Base-by-base conservation (phyloP, 805 yeast genomes). In the Starmerella roubikii region DNA sequence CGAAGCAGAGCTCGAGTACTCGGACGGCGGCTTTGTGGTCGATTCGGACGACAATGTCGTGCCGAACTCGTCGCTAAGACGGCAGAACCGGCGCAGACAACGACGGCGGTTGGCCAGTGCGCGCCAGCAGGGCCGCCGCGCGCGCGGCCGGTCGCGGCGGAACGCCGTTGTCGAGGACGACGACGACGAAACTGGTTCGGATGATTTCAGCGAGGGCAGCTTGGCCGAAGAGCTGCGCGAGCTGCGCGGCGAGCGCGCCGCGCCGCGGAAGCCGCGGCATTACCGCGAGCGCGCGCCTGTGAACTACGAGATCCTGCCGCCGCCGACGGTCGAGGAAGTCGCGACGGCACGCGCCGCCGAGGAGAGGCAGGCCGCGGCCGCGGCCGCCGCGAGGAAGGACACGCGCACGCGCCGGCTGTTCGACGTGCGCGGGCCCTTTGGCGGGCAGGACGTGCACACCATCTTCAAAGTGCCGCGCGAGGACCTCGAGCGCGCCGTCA, bases 351-450 rank as follows among this genome's bases (percentile, higher is more conserved):
- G 41, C 5, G 50, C 40, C 3, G 28, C 34, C 6, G 40, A 37
- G 6, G 44, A 44, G 6, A 35, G 37, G 19, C 21, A 15, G 4
- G 32, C 30, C 11, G 28, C 38, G 18, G 30, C 27, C 3, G 34
- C 34, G 3, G 32, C 39, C 18, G 20, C 24, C 13, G 24, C 24
- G 7, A n/a, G n/a, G n/a, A 26, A 30, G 2, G 40, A 46, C 17
- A 25, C 39, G 28, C 33, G 40, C 12, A 29, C 79, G 30, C 69
- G 85, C 52, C 69, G 94, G 30, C 61, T 91, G 28, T 86, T 81
- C 53, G 93, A 95, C 6, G 88, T 95, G 0, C 84, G 85, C 13
- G 98, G 98, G 0, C 98, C 98, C 1, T 88, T 88, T 65, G 98
- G 98, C 22, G 98, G 98, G 18, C 78, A 88, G 44, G 96, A 88